Evolutionary conservation across 306 rosid genomes (phyloP).

Genomic region (Oemleria cerasiformis): DNA sequence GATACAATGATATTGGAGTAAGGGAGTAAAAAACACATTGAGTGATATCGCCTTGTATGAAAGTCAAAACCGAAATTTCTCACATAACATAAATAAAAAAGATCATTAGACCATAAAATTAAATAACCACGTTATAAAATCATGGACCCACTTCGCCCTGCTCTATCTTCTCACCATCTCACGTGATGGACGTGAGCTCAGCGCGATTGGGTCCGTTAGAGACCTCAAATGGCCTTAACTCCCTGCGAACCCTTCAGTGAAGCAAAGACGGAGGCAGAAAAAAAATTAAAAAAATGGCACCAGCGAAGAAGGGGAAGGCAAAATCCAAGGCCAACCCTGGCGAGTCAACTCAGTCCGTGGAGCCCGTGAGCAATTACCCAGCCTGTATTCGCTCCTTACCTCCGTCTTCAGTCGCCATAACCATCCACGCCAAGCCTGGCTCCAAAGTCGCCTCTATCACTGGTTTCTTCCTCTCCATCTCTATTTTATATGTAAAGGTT

Average conservation of each 20-base stretch:
- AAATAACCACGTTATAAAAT: too few species aligned
- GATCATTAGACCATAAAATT: too few species aligned
- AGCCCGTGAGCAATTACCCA: slow-evolving; percentile 39
- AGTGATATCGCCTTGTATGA: too few species aligned
- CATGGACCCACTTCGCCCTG: too few species aligned
- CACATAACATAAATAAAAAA: too few species aligned
- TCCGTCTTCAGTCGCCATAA: slow-evolving; percentile 82
- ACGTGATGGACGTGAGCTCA: too few species aligned
- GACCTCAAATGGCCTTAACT: too few species aligned
- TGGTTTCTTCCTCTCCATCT: slow-evolving; percentile 34
- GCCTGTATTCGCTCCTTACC: slow-evolving; percentile 64
- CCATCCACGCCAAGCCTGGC: slow-evolving; percentile 95
- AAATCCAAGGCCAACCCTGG: slow-evolving; percentile 34
- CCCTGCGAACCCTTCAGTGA: not conserved
- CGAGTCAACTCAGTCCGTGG: slow-evolving; percentile 30
- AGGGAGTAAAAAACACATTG: too few species aligned
- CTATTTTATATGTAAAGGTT: not conserved
- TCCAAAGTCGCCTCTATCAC: slow-evolving; percentile 80
- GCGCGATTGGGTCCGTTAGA: too few species aligned
- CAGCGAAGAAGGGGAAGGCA: slow-evolving; percentile 69
- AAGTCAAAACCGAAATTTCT: too few species aligned
- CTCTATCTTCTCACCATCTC: too few species aligned
- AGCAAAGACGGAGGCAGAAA: not conserved
- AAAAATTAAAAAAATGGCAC: slow-evolving; percentile 41
- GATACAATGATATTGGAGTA: too few species aligned